Conservation (phyloP, 2,329 filamentous ascomycete species). For the Chaetomiaceae sp. region DNA sequence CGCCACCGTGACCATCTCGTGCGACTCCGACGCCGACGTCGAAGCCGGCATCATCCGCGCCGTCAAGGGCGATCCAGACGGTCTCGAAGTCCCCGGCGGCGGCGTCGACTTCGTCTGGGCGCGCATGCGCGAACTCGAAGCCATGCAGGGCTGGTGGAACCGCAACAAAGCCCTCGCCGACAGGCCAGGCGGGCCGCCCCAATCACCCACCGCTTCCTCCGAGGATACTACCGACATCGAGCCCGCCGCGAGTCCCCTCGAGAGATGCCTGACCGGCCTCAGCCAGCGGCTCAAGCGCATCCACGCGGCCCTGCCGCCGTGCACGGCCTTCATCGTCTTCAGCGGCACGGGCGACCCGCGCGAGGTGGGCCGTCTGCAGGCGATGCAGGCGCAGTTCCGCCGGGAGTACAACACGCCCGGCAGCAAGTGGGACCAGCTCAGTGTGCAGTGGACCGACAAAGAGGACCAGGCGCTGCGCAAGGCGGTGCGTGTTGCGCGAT, state of each 20-base stretch:
- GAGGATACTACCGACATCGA: constrained; percentile 1
- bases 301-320: constrained; percentile 53
- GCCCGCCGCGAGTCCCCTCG: constrained; percentile 31
- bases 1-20: constrained; percentile 50
- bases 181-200: constrained; percentile 23
- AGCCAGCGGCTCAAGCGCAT: constrained; percentile 48
- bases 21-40: constrained; percentile 53
- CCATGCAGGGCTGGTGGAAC: constrained; percentile 62
- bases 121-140: constrained; percentile 59
- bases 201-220: neutral
- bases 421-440: constrained; percentile 60
- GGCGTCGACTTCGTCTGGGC: constrained; percentile 63
- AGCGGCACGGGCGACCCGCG: constrained; percentile 63
- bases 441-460: constrained; percentile 60
- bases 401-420: constrained; percentile 58
- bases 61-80: constrained; percentile 52
- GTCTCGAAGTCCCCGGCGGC: constrained; percentile 49
- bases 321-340: constrained; percentile 59
- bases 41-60: constrained; percentile 50
- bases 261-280: constrained; percentile 41
- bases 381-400: constrained; percentile 54
- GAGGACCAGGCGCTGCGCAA: constrained; percentile 58
- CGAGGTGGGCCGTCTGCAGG: constrained; percentile 57
- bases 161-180: constrained; percentile 40
- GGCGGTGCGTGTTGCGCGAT: constrained; percentile 51